A percentile compares a stretch with the other conserved stretches of the same genome.
phyloP scores from a whole-genome alignment of 495 filamentous ascomycete genomes.

The Penicillium mononematosum region DNA sequence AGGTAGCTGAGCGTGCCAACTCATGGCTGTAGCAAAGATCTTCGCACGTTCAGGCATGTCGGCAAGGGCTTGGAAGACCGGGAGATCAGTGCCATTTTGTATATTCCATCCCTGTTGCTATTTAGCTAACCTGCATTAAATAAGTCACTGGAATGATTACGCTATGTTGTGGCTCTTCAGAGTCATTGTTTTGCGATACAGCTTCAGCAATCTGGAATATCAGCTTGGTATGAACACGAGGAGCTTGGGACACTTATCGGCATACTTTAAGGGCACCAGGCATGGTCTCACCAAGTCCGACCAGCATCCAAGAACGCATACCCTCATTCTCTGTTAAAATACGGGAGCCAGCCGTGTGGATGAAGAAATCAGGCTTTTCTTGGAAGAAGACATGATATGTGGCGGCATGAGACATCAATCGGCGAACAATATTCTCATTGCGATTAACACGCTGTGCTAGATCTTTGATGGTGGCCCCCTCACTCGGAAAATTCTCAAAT shows the following conservation, averaged over 20 bases:
- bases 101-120: conserved; percentile 19
- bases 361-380: conserved; percentile 11
- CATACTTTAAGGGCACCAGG: conserved; percentile 12
- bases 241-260: background rate
- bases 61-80: conserved; percentile 17
- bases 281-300: conserved; percentile 45
- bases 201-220: conserved; percentile 12
- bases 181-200: conserved; percentile 1
- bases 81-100: conserved; percentile 14
- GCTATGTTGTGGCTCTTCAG: conserved; percentile 10
- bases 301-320: conserved; percentile 49
- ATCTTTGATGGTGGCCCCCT: conserved; percentile 5
- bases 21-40: conserved; percentile 34
- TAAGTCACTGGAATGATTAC: background rate
- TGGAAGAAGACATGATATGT: conserved; percentile 18
- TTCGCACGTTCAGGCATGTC: conserved; percentile 18
- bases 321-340: conserved; percentile 42
- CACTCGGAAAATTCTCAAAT: too few species aligned
- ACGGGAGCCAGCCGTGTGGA: conserved; percentile 31
- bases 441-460: conserved; percentile 9
- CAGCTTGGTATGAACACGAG: background rate
- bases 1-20: conserved; percentile 46
- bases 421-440: conserved; percentile 15
- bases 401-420: conserved; percentile 26
- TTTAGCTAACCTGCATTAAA: conserved; percentile 4